Conservation (phyloP, 257 asterid species). For the Voacanga thouarsii region DNA sequence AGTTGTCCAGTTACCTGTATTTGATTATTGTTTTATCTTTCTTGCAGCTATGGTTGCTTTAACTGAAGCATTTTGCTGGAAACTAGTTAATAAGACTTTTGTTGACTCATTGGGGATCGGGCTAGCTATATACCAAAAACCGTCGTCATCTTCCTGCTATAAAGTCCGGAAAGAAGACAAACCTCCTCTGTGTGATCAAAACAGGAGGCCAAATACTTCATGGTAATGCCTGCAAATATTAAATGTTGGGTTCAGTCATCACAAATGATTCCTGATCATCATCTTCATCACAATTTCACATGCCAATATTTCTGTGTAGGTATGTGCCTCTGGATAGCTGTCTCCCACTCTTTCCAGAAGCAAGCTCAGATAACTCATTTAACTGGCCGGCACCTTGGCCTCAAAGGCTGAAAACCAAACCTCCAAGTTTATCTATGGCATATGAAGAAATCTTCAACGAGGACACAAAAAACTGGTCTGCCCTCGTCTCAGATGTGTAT, state of each 20-base stretch:
- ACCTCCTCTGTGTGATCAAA: slow-evolving; percentile 64
- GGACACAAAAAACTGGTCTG: slow-evolving; percentile 75
- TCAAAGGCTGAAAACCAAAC: slow-evolving; percentile 53
- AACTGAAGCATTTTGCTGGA: slow-evolving; percentile 26
- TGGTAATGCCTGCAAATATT: slow-evolving; percentile 39
- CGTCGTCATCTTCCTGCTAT: slow-evolving; percentile 65
- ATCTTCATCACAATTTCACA: neutral
- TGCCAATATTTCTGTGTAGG: slow-evolving; percentile 41
- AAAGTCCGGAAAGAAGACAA: slow-evolving; percentile 49
- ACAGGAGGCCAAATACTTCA: slow-evolving; percentile 44
- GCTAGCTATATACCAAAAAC: slow-evolving; percentile 70
- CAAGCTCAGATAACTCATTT: neutral
- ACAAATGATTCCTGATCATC: neutral
- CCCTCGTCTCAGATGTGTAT: slow-evolving; percentile 73
- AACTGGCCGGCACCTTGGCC: slow-evolving; percentile 87
- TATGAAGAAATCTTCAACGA: slow-evolving; percentile 45
- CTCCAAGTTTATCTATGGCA: slow-evolving; percentile 48
- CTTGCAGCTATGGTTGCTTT: slow-evolving; percentile 20
- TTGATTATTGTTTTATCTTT: neutral
- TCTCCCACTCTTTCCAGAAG: slow-evolving; percentile 41
- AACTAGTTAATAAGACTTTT: slow-evolving; percentile 31
- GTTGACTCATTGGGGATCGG: slow-evolving; percentile 44
- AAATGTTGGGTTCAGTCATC: neutral
- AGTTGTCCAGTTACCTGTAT: neutral
- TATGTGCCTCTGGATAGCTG: slow-evolving; percentile 66